Evolutionary conservation across 805 yeast species (phyloP), one percentile per base, ranked within the genome.

Genomic region (Starmerella sp.): DNA sequence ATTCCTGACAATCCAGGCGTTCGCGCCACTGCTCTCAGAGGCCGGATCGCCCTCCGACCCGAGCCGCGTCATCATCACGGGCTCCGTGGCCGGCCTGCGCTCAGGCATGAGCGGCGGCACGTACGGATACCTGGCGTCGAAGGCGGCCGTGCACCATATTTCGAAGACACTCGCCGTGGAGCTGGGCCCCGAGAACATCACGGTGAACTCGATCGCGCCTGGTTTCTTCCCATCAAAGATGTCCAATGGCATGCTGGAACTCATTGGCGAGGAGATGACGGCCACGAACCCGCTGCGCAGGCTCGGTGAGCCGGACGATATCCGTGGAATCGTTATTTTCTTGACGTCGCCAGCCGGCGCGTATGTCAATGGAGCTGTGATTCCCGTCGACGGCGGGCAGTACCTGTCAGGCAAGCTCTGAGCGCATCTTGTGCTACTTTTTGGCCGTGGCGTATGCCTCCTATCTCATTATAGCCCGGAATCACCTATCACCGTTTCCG

Each of bases 211-310:
- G 11, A 67, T 84, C 59, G 87, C 88, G 6, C 90, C 90, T 0
- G 91, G 91, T 0, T 84, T 82, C 66, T 81, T 84, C 76, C 86
- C 86, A 22, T 75, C 84, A 17, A 84, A 81, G 68, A 83, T 84
- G 89, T 75, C 87, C 42, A 75, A 78, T 57, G 90, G 87, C 0
- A 60, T 84, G 48, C 70, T 84, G 48, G 77, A 72, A 39, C 71
- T 68, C 52, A 71, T 77, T 28, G 81, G 80, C 29, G 81, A 81
- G 13, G 80, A 77, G 13, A 71, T 82, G 73, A 61, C 59, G 13
- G 73, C 69, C 34, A 57, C 65, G 32, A 84, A 83, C 69, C 90
- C 90, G 14, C 73, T 81, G 62, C 71, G 73, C 53, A 75, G 91
- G 65, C 71, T 83, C 48, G 91, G 91, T 5, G 72, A 59, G 48